These are phyloP conservation scores for Cytidiella melzeri DNA, from an alignment of 768 basidiomycete genomes.

Conservation along the genomic window DNA sequence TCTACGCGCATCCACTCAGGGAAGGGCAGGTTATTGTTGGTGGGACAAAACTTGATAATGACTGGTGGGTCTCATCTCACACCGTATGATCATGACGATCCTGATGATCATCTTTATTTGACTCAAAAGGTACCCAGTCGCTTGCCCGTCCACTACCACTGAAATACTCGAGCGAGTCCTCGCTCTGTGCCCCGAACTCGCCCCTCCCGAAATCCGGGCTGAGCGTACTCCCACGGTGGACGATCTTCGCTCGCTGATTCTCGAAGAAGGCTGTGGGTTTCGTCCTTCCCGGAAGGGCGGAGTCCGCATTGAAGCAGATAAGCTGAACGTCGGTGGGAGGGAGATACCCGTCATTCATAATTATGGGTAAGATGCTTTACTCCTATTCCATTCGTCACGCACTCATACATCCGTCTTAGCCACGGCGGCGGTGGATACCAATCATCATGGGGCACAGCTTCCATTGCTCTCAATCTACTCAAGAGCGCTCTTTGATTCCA, in stretches of 20 bases:
- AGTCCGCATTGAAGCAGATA: slow-evolving; percentile 48
- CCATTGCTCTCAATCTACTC: slow-evolving; percentile 40
- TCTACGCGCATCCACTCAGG: neutral
- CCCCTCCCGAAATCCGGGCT: slow-evolving; percentile 21
- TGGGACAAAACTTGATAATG: slow-evolving; percentile 49
- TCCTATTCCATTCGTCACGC: neutral
- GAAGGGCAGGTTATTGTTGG: slow-evolving; percentile 46
- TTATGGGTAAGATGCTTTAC: slow-evolving; percentile 63
- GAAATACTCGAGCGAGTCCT: slow-evolving; percentile 48
- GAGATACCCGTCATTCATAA: slow-evolving; percentile 52
- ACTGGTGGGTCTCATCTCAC: too few relatives aligned
- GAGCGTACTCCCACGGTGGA: slow-evolving; percentile 28
- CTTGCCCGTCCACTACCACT: slow-evolving; percentile 55
- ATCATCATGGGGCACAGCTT: slow-evolving; percentile 61
- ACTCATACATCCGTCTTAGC: slow-evolving; percentile 23
- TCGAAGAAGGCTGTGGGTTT: slow-evolving; percentile 50
- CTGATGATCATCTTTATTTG: too few relatives aligned
- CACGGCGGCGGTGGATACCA: slow-evolving; percentile 63
- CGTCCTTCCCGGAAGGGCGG: slow-evolving; percentile 67
- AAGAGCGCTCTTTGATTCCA: slow-evolving; percentile 40
- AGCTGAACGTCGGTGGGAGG: slow-evolving; percentile 26
- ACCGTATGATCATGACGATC: too few relatives aligned
- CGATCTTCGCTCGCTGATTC: slow-evolving; percentile 32
- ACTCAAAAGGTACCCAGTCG: slow-evolving; percentile 61
- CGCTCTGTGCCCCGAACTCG: slow-evolving; percentile 27